Evolutionary conservation across 108 stramenopile species (phyloP).

Genomic region (Nitzschia palea): DNA sequence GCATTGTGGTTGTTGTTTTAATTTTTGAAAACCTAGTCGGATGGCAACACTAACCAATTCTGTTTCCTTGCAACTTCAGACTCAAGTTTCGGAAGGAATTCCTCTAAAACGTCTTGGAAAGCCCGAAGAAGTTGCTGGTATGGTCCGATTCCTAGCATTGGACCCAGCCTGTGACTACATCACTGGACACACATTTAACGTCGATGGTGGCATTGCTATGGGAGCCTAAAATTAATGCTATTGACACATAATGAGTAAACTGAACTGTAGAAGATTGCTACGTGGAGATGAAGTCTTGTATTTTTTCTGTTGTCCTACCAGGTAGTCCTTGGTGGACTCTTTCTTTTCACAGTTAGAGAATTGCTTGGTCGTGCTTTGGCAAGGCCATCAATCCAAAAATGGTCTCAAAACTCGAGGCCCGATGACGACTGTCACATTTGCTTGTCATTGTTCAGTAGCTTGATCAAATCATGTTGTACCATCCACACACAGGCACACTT

Average conservation of each 20-base stretch:
- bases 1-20: not conserved
- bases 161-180: slow-evolving; percentile 91
- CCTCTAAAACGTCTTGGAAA: slow-evolving; percentile 88
- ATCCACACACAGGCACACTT: not conserved
- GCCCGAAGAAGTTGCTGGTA: slow-evolving; percentile 88
- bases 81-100: slow-evolving; percentile 69
- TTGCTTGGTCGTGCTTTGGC: too few species aligned
- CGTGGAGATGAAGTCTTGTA: too few species aligned
- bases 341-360: too few species aligned
- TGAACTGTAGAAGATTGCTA: too few species aligned
- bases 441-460: too few species aligned
- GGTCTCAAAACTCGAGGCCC: too few species aligned
- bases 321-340: too few species aligned
- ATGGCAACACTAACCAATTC: not conserved
- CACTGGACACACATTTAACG: slow-evolving; percentile 93
- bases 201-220: slow-evolving; percentile 97
- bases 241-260: too few species aligned
- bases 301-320: too few species aligned
- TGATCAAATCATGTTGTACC: too few species aligned
- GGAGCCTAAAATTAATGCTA: slow-evolving; percentile 61
- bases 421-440: too few species aligned
- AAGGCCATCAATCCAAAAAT: too few species aligned
- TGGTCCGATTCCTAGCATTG: slow-evolving; percentile 86
- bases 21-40: not conserved
- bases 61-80: slow-evolving; percentile 17